Evolutionary conservation across 805 yeast species (phyloP).

Genomic region (Metschnikowia proteae): DNA sequence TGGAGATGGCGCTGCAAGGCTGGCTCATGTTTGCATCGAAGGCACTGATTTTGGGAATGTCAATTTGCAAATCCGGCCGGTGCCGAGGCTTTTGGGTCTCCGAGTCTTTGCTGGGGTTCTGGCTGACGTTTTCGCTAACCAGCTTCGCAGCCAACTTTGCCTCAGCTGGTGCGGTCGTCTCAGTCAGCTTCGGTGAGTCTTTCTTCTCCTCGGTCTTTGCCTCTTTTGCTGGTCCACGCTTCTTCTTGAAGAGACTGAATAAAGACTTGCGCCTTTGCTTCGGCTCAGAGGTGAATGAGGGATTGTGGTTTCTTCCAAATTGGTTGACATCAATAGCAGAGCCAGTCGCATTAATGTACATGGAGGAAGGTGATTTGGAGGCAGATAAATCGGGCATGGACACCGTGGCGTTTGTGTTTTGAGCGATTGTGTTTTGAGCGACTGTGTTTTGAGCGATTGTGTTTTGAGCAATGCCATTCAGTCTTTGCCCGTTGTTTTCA

Average conservation of each 20-base stretch:
- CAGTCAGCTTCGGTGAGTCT: not conserved
- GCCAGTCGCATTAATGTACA: slow-evolving; percentile 24
- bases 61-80: slow-evolving; percentile 15
- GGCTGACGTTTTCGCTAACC: no score
- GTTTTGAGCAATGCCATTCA: not conserved
- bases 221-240: slow-evolving; percentile 2
- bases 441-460: not conserved
- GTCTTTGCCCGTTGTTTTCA: no score
- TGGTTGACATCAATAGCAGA: slow-evolving; percentile 38
- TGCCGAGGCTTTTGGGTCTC: not conserved
- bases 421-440: not conserved
- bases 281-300: slow-evolving; percentile 25
- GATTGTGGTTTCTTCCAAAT: slow-evolving; percentile 38
- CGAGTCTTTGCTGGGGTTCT: not conserved
- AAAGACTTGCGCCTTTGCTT: slow-evolving; percentile 25
- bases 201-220: not conserved
- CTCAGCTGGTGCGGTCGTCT: not conserved
- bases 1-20: slow-evolving; percentile 15
- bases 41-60: slow-evolving; percentile 14
- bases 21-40: slow-evolving; percentile 8
- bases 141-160: not conserved
- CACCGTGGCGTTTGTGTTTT: slow-evolving; percentile 6
- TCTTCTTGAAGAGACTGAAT: slow-evolving; percentile 34
- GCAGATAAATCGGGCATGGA: slow-evolving; percentile 18
- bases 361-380: not conserved